A percentile compares a stretch with the other conserved stretches of the same genome.
These are phyloP conservation scores for Nicotiana benthamiana DNA, from an alignment of 257 asterid genomes.

Conservation along the genomic window DNA sequence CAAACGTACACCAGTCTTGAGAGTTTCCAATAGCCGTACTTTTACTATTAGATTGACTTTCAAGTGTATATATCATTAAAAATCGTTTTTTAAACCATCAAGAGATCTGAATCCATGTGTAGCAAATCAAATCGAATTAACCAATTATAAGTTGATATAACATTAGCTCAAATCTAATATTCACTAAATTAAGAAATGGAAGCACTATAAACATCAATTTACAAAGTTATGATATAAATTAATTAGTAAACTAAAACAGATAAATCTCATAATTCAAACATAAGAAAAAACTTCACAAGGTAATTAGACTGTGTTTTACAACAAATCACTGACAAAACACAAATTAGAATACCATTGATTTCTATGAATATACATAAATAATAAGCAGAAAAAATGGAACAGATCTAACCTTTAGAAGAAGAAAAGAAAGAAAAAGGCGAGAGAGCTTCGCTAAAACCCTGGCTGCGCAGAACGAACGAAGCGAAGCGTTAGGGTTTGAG, in stretches of 20 bases:
- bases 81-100: not conserved
- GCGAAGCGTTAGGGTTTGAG: not conserved
- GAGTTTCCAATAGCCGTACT: not conserved
- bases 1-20: not conserved
- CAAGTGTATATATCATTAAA: not conserved
- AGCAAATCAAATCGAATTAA: not conserved
- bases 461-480: not conserved
- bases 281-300: not conserved
- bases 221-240: too few relatives aligned
- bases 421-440: not conserved
- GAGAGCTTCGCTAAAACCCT: not conserved
- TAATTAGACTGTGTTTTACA: too few relatives aligned
- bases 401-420: too few relatives aligned
- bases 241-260: too few relatives aligned
- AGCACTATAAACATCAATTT: not conserved
- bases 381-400: too few relatives aligned
- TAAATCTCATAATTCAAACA: not conserved
- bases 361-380: too few relatives aligned
- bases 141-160: too few relatives aligned
- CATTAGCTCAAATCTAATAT: too few relatives aligned
- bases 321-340: not conserved
- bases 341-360: not conserved
- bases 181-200: not conserved
- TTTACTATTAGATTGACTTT: not conserved
- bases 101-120: not conserved